Evolutionary conservation across 2,329 filamentous ascomycete genomes (phyloP).

Genomic region (Alternaria postmessia): DNA sequence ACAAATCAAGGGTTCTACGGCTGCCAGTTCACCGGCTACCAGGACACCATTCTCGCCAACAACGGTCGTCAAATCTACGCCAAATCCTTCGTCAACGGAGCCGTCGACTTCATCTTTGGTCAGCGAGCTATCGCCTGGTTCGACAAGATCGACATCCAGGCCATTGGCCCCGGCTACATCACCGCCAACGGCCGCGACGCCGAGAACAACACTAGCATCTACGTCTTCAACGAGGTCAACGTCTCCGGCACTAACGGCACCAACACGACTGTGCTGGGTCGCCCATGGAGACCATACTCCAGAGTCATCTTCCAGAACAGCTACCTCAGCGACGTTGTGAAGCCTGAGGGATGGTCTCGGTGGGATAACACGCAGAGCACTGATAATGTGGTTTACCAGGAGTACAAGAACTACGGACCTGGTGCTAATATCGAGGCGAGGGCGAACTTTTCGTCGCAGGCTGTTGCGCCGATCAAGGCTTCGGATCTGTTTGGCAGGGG

Average conservation of each 20-base stretch:
- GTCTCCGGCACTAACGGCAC: constrained; percentile 50
- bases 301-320: constrained; percentile 60
- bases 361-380: constrained; percentile 29
- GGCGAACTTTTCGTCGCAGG: constrained; percentile 20
- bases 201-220: constrained; percentile 50
- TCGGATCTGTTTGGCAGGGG: constrained; percentile 20
- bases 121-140: constrained; percentile 57
- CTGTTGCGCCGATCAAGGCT: constrained; percentile 8
- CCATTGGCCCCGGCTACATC: constrained; percentile 26
- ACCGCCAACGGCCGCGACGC: constrained; percentile 34
- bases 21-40: constrained; percentile 61
- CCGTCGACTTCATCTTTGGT: constrained; percentile 66
- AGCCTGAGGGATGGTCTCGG: constrained; percentile 62
- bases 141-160: constrained; percentile 42
- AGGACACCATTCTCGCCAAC: constrained; percentile 57
- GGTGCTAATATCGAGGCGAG: constrained; percentile 14
- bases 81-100: constrained; percentile 64
- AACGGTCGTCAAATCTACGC: constrained; percentile 63
- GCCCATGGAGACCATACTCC: constrained; percentile 59
- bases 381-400: constrained; percentile 23
- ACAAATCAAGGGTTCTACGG: constrained; percentile 63
- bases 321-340: constrained; percentile 62
- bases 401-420: constrained; percentile 30
- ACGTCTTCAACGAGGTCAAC: constrained; percentile 61
- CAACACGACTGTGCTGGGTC: constrained; percentile 56